A percentile compares a stretch with the other conserved stretches of the same genome.
Evolutionary conservation across 129 eudicot genomes (phyloP).

Genomic region (Oenanthe sinensis): DNA sequence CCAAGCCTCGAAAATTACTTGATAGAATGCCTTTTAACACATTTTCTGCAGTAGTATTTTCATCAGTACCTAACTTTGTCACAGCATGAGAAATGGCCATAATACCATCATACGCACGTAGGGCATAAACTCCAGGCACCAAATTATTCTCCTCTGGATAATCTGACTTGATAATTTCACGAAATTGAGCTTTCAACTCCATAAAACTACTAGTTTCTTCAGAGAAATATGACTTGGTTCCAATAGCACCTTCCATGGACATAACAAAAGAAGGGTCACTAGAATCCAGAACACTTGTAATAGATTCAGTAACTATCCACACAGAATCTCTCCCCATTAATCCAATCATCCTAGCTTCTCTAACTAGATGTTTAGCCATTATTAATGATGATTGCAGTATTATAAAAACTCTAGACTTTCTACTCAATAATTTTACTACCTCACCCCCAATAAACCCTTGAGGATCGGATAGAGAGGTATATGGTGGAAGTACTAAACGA

Average conservation of each 20-base stretch:
- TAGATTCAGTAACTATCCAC: slow-evolving; percentile 21
- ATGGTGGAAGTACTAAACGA: slow-evolving; percentile 16
- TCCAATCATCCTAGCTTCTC: slow-evolving; percentile 20
- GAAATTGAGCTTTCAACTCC: slow-evolving; percentile 11
- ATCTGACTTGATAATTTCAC: slow-evolving; percentile 2
- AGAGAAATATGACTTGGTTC: slow-evolving; percentile 7
- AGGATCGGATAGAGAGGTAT: slow-evolving; percentile 10
- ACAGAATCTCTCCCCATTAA: slow-evolving; percentile 19
- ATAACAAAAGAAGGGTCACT: slow-evolving; percentile 6
- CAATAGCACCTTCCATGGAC: slow-evolving; percentile 9
- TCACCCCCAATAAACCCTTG: not conserved
- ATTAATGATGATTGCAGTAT: slow-evolving; percentile 14
- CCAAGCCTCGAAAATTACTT: slow-evolving; percentile 18
- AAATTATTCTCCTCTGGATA: slow-evolving; percentile 20
- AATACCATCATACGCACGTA: slow-evolving; percentile 6
- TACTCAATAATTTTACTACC: slow-evolving; percentile 3
- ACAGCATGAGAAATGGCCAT: slow-evolving; percentile 6
- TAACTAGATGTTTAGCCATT: slow-evolving; percentile 13
- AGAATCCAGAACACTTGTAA: slow-evolving; percentile 11
- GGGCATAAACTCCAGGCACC: slow-evolving; percentile 21
- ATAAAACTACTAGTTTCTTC: not conserved
- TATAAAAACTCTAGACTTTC: slow-evolving; percentile 20
- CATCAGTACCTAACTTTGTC: slow-evolving; percentile 5
- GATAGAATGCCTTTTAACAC: slow-evolving; percentile 17
- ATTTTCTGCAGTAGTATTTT: not conserved